phyloP scores from a whole-genome alignment of 1,284 basidiomycete genomes.

The Cryptococcus sp. region DNA sequence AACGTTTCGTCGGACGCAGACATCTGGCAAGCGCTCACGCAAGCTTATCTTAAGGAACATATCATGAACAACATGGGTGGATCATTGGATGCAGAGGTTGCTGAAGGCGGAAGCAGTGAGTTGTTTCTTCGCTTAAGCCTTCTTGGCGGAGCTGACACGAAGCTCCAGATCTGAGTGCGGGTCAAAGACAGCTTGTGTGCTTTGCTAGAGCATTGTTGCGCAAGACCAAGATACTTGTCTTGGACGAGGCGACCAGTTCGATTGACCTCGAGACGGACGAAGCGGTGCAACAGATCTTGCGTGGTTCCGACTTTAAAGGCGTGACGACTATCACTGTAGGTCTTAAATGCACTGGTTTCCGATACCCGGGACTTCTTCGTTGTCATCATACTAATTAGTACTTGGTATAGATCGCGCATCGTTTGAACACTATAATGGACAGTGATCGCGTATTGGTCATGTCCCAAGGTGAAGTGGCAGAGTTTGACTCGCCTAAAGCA shows the following conservation, averaged over 20 bases:
- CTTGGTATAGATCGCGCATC: constrained; percentile 62
- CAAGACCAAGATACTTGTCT: constrained; percentile 80
- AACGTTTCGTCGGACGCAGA: constrained; percentile 66
- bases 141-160: background rate
- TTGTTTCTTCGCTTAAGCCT: background rate
- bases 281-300: constrained; percentile 56
- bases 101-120: constrained; percentile 69
- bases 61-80: constrained; percentile 67
- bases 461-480: constrained; percentile 70
- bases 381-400: background rate
- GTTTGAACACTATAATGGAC: constrained; percentile 87
- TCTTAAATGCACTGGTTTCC: background rate
- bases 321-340: constrained; percentile 78
- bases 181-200: constrained; percentile 81
- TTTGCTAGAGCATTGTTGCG: constrained; percentile 76
- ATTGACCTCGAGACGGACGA: constrained; percentile 89
- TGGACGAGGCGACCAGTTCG: constrained; percentile 68
- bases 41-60: constrained; percentile 63
- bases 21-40: constrained; percentile 78
- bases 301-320: constrained; percentile 53
- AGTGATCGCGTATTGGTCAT: constrained; percentile 82
- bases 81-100: constrained; percentile 71
- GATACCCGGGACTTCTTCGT: constrained; percentile 1
- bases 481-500: constrained; percentile 70
- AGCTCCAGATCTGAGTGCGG: constrained; percentile 68